These are phyloP conservation scores for Talaromyces sp. DNA, from an alignment of 2,329 filamentous ascomycete species.

Conservation along the genomic window DNA sequence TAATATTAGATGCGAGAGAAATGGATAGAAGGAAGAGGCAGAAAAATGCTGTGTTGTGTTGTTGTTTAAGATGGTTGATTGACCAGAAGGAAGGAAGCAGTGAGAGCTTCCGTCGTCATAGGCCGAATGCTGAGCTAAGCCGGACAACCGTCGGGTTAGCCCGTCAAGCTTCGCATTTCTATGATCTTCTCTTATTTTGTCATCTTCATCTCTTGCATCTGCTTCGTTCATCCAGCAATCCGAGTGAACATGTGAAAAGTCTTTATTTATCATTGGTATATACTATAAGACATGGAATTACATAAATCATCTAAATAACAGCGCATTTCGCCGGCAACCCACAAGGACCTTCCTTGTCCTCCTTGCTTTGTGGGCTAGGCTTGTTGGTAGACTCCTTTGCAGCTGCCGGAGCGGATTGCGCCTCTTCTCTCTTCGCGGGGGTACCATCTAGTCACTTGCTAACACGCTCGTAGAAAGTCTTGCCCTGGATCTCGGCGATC, in stretches of 20 bases:
- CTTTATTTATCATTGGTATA: not conserved
- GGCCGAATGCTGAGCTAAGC: not conserved
- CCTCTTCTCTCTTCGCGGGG: conserved; percentile 20
- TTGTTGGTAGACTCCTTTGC: conserved; percentile 17
- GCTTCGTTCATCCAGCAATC: not conserved
- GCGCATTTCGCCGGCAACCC: conserved; percentile 70
- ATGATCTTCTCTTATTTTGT: not conserved
- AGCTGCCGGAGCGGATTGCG: conserved; percentile 25
- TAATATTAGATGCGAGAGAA: not conserved
- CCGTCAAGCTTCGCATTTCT: not conserved
- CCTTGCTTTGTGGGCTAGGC: conserved; percentile 33
- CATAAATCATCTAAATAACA: conserved; percentile 50
- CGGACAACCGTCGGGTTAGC: not conserved
- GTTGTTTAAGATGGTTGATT: not conserved
- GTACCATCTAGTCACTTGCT: conserved; percentile 79
- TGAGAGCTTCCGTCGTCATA: conserved; percentile 4
- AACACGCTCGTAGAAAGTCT: conserved; percentile 73
- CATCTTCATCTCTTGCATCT: not conserved
- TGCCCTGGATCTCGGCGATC: conserved; percentile 76
- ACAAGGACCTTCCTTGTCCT: conserved; percentile 59
- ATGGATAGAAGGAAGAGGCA: not conserved
- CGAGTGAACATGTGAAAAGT: not conserved
- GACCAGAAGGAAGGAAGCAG: not conserved
- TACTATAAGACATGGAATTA: conserved; percentile 14
- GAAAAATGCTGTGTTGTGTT: not conserved